phyloP scores from a whole-genome alignment of 306 rosid genomes.

The Cercis canadensis region DNA sequence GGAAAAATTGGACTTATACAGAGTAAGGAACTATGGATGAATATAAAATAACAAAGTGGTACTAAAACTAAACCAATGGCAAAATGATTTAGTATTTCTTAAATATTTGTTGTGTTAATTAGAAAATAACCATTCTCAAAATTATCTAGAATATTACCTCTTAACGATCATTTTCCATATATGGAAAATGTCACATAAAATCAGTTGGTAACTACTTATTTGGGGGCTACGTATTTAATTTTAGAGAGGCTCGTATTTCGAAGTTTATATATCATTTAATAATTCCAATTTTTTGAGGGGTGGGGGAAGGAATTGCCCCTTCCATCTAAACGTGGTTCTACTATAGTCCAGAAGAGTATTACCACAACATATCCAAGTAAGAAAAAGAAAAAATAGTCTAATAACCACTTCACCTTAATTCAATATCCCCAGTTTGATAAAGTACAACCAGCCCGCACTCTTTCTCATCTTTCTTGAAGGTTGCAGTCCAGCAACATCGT shows the following conservation, averaged over 20 bases:
- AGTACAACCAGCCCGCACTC: constrained; percentile 63
- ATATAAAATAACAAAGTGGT: neutral
- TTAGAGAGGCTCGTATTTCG: constrained; percentile 12
- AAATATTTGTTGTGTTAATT: no score
- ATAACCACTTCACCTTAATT: constrained; percentile 70
- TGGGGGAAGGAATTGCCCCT: neutral
- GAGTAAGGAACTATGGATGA: neutral
- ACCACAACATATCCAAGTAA: constrained; percentile 16
- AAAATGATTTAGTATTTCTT: neutral
- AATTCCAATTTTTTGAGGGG: neutral
- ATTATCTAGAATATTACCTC: neutral
- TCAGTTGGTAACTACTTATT: constrained; percentile 8
- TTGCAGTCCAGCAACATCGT: constrained; percentile 78
- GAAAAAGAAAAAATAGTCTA: constrained; percentile 24
- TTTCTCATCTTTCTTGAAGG: constrained; percentile 65
- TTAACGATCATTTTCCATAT: no score
- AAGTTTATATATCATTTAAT: no score
- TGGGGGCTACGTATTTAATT: neutral
- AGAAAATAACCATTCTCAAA: neutral
- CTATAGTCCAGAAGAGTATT: constrained; percentile 3
- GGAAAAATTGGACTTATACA: neutral
- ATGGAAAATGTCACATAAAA: no score
- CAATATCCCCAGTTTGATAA: constrained; percentile 77
- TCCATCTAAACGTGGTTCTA: constrained; percentile 2
- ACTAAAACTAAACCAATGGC: neutral